Base-by-base conservation (phyloP, 305 asterid genomes). In the Rubia occidens region DNA sequence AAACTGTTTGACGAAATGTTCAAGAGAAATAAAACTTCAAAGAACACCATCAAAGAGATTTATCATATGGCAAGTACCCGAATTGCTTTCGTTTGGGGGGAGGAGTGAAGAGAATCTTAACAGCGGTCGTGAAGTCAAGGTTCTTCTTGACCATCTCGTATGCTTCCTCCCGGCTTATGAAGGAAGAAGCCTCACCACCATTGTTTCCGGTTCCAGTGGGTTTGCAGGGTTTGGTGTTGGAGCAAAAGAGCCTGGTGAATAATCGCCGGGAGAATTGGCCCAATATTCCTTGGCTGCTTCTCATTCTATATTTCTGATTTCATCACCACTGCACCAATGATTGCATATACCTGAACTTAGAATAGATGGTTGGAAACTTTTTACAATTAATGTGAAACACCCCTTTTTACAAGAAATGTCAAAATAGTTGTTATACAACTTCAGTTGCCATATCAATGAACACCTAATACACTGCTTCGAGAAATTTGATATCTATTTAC, bases 71-170 rank as follows among this genome's bases (percentile, higher is more conserved):
- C 43, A 26, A 67, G 45, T 62, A 91, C 98, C 98, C 97, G 68
- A 90, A 92, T 67, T 86, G 78, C 87, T 86, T 89, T 82, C 81
- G 80, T 73, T 80, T 84, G 11, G 95, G 82, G 40, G 90, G 80
- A 4, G 79, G 79, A 3, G 86, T 62, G 74, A 90, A 90, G 54
- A 91, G 84, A 70, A 94, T 94, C 60, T 84, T 84, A 24, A 90
- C 76, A 21, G 99, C 97, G 3, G 74, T 83, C 86, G 63, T 75
- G 74, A 94, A 91, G 74, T 90, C 84, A 17, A 91, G 95, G 69
- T 87, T 51, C 58, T 17, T 84, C 0, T 79, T 76, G 1, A 94
- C 85, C 66, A 90, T 91, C 76, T 86, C 86, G 75, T 89, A 89
- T 15, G 88, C 88, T 40, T 76, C 84, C 65, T 78, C 77, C 6